phyloP scores from a whole-genome alignment of 163 green algal species.

The Prototheca cutis region DNA sequence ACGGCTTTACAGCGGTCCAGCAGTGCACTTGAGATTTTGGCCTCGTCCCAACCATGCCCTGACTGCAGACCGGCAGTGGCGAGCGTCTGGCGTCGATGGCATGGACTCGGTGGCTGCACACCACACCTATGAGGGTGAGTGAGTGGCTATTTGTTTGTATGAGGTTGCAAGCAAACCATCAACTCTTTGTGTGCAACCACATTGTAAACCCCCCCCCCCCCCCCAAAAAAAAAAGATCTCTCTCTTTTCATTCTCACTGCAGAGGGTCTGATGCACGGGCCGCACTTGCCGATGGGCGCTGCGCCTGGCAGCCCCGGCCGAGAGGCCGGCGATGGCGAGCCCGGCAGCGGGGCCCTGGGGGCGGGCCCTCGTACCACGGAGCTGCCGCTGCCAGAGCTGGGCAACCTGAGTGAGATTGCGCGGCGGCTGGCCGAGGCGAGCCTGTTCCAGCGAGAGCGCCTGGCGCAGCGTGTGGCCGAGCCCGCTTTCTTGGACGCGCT shows the following conservation, averaged over 20 bases:
- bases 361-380: constrained; percentile 27
- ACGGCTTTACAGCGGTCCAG: too few species aligned
- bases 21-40: too few species aligned
- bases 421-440: constrained; percentile 50
- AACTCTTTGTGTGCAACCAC: too few species aligned
- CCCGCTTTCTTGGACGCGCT: constrained; percentile 63
- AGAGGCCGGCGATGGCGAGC: neutral
- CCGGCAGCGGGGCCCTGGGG: too few species aligned
- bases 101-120: neutral
- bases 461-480: constrained; percentile 53
- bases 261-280: neutral
- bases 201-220: too few species aligned
- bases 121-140: constrained; percentile 8
- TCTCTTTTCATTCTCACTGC: too few species aligned
- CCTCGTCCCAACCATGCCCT: too few species aligned
- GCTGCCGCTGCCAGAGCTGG: constrained; percentile 66
- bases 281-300: neutral
- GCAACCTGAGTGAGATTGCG: constrained; percentile 65
- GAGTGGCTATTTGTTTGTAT: too few species aligned
- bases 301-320: neutral
- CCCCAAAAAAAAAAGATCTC: too few species aligned
- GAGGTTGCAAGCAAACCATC: too few species aligned
- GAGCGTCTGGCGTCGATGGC: neutral
- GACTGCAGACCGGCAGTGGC: neutral
- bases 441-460: constrained; percentile 63